Evolutionary conservation across 192 early-diverging fungal genomes (phyloP), one percentile per base, ranked within the genome.

Genomic region (Coemansia erecta): DNA sequence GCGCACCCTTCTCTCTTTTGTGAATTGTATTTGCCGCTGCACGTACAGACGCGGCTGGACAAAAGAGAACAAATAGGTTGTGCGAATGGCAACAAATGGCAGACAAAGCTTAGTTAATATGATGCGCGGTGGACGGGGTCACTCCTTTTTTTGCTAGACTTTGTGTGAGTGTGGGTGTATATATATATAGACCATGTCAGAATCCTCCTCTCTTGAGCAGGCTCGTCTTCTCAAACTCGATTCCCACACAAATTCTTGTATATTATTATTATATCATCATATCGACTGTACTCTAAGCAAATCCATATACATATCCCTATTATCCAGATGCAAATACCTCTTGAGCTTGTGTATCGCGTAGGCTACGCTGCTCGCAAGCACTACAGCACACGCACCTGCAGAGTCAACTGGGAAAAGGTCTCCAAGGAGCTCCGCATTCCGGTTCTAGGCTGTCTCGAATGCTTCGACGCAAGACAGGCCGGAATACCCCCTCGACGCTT

Each of bases 371-470:
- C 63, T 8, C 40, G 49, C 4, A 54, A 56, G 23, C 47, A 62
- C 37, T 62, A 43, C 39, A 42, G 62, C 49, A 28, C 12, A 15
- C 55, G 53, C 1, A 24, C 9, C 2, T 51, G 56, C 21, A 62
- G 73, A 12, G 52, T 63, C 13, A 35, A 71, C 54, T 77, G 74
- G 74, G 65, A 67, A 23, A 51, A 45, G n/a, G 62, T 77, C 28
- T 60, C 68, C 7, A 21, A 55, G 5, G 69, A 60, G 31, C 52
- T 77, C 21, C 60, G 44, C 47, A 42, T 64, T 15, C 69, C 75
- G 7, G 41, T 78, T 17, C 43, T 68, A 19, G 31, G 60, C 15
- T 64, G 65, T 28, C 58, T 78, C 2, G 44, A 64, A 19, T 19
- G 12, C 43, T 61, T 78, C 19, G 75, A 78, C 66, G 22, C 49